These are phyloP conservation scores for Gossypium aridum DNA, from an alignment of 441 rosid genomes.

Conservation along the genomic window DNA sequence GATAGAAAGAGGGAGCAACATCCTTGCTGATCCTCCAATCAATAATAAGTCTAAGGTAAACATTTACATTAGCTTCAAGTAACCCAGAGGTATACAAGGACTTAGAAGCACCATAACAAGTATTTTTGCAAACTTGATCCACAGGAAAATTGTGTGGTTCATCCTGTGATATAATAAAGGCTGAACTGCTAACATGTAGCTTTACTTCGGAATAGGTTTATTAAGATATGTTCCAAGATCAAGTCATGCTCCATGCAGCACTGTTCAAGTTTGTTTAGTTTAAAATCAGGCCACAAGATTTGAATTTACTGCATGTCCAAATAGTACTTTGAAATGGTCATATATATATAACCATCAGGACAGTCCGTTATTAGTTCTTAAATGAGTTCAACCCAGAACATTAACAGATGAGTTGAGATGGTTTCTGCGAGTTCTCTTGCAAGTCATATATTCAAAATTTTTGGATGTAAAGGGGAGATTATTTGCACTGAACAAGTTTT, in stretches of 20 bases:
- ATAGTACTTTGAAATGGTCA: neutral
- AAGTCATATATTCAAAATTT: neutral
- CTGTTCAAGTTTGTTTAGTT: neutral
- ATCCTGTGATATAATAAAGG: neutral
- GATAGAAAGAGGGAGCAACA: neutral
- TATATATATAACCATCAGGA: neutral
- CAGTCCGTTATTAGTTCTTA: neutral
- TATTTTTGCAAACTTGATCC: neutral
- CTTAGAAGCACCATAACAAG: neutral
- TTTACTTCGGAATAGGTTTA: neutral
- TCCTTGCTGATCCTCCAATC: neutral
- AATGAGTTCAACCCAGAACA: neutral
- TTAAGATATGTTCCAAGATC: neutral
- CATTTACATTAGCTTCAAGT: neutral
- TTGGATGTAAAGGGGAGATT: neutral
- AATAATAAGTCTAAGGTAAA: neutral
- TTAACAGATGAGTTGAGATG: neutral
- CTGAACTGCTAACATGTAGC: neutral
- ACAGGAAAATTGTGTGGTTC: neutral
- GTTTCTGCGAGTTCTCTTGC: neutral
- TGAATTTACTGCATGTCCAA: neutral
- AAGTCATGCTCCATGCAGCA: neutral
- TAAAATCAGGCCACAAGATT: neutral
- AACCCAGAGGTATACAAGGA: neutral
- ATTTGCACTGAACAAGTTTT: neutral